Base-by-base conservation (phyloP, 139 green algal genomes). In the Pycnococcus provasolii region DNA sequence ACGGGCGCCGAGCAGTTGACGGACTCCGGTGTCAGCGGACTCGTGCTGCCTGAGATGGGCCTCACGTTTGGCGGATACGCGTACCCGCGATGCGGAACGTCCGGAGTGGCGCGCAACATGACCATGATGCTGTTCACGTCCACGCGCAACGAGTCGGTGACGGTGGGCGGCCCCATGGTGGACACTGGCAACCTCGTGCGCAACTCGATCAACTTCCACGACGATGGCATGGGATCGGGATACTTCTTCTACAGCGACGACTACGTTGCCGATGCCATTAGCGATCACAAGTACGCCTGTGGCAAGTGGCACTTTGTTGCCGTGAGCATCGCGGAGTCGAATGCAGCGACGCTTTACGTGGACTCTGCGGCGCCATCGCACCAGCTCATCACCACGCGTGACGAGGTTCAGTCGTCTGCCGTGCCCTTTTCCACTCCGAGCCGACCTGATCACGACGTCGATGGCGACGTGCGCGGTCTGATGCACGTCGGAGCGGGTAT, bases 211-310 rank as follows among this genome's bases (percentile, higher is more conserved):
- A 75, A 75, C 58, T 75, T 42, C 9, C 41, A 45, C 39, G 41
- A 58, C 40, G 8, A 70, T 13, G 26, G 26, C 26, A 26, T 26
- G 26, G 26, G 26, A 26, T 42, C 42, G 11, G 15, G 50, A 5
- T 42, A 50, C 39, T 75, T 75, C 61, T 71, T 71, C 61, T 75
- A 75, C 68, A 61, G 55, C 13, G 68, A 75, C n/a, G 45, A 26
- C 45, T 64, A 75, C 60, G 44, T 70, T 11, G 62, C 59, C 61
- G 43, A 58, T n/a, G 68, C 67, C 40, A 54, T 65, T 48, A 60
- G 58, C 4, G 45, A 50, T 7, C 15, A 52, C 68, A 51, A 46
- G 37, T 75, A 58, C 60, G 68, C 59, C 68, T 75, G 54, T 60
- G 46, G 60, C 60, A 64, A 45, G 13, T 75, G 68, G 68, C 68